Conservation (phyloP, 495 filamentous ascomycete species). For the Endocarpon pusillum region DNA sequence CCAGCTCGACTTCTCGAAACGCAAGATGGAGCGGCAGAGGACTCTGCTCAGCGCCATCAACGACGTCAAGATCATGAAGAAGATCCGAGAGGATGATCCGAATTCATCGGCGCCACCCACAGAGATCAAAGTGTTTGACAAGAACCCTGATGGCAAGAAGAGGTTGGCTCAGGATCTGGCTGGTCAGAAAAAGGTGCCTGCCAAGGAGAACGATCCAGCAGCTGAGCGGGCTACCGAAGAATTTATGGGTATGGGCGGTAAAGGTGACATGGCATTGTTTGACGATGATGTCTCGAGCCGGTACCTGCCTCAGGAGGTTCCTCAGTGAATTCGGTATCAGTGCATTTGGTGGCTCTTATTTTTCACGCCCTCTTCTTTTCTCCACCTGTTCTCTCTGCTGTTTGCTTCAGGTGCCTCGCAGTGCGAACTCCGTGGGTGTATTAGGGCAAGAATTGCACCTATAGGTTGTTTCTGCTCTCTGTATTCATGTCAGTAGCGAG, state of each 20-base stretch:
- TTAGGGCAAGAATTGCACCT: no score
- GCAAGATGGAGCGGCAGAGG: conserved; percentile 63
- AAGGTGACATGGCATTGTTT: conserved; percentile 64
- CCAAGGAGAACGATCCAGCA: conserved; percentile 41
- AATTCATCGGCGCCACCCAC: conserved; percentile 12
- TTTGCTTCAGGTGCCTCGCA: no score
- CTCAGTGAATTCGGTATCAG: no score
- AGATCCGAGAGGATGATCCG: conserved; percentile 31
- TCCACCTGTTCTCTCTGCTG: no score
- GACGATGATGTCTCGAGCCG: conserved; percentile 39
- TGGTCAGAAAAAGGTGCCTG: conserved; percentile 4
- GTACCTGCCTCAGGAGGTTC: conserved; percentile 16
- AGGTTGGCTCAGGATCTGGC: conserved; percentile 15
- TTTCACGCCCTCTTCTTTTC: no score
- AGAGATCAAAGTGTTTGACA: conserved; percentile 59
- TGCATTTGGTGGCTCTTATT: no score
- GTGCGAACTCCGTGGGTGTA: no score
- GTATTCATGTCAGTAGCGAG: no score
- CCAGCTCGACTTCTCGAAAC: conserved; percentile 66
- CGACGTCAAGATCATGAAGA: conserved; percentile 49
- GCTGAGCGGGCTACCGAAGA: conserved; percentile 48
- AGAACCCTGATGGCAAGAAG: conserved; percentile 44
- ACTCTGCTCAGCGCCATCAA: conserved; percentile 75
- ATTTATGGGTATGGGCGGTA: conserved; percentile 67
- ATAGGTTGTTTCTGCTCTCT: no score